A percentile compares a stretch with the other conserved stretches of the same genome.
phyloP scores from a whole-genome alignment of 1,284 basidiomycete genomes.

The Malassezia pachydermatis region DNA sequence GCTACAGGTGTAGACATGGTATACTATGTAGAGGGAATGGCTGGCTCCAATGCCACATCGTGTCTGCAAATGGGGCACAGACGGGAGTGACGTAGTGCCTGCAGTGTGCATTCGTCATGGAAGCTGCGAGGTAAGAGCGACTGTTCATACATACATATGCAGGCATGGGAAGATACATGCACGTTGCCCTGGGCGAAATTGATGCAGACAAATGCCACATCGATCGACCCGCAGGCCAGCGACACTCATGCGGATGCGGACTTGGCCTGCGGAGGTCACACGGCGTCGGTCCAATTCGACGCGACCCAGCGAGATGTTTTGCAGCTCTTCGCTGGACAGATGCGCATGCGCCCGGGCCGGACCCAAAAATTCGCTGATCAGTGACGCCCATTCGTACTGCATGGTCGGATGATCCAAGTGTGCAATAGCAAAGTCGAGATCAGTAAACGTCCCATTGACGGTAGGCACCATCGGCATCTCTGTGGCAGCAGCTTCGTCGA shows the following conservation, averaged over 20 bases:
- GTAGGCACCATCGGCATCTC: too few species aligned
- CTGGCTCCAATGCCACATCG: background rate
- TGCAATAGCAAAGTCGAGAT: constrained; percentile 41
- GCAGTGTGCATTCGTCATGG: constrained; percentile 26
- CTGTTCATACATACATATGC: constrained; percentile 51
- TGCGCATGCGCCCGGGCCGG: constrained; percentile 51
- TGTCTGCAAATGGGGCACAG: constrained; percentile 31
- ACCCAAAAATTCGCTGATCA: constrained; percentile 59
- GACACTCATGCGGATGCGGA: constrained; percentile 65
- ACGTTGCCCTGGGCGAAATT: constrained; percentile 60
- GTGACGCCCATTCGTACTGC: constrained; percentile 51
- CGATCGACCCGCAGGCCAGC: constrained; percentile 64
- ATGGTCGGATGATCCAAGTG: constrained; percentile 24
- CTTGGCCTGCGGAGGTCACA: constrained; percentile 60
- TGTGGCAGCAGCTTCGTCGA: too few species aligned
- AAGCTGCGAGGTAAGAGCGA: constrained; percentile 19
- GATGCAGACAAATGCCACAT: constrained; percentile 67
- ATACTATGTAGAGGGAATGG: constrained; percentile 7
- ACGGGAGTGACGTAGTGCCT: constrained; percentile 17
- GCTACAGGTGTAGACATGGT: background rate
- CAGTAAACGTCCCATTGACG: too few species aligned
- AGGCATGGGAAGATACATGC: constrained; percentile 60
- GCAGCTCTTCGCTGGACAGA: constrained; percentile 36
- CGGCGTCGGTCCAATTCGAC: constrained; percentile 61
- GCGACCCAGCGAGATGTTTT: constrained; percentile 54